Evolutionary conservation across 495 filamentous ascomycete genomes (phyloP), one percentile per base, ranked within the genome.

Genomic region (Hypoxylon subgilvum): DNA sequence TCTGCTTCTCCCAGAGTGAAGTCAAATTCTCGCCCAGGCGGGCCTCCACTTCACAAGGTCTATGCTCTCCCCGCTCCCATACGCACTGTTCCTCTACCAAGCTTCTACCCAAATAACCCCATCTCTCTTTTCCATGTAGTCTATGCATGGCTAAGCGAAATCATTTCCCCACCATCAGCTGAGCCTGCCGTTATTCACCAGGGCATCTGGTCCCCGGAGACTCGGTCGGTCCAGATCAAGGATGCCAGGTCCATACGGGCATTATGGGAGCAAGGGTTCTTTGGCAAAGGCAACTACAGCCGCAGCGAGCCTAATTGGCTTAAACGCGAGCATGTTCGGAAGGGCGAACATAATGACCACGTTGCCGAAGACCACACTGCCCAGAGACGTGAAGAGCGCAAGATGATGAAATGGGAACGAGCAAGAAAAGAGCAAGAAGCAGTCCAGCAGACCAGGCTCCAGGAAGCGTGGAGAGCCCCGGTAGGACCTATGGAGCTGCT

Each of bases 241-340:
- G 88, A 96, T 65, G 74, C 83, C 34, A 76, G 76, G 27, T 82
- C 89, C 1, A 86, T 95, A 40, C 82, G 87, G 30, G 88, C 86
- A 6, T 74, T 99, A 21, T 99, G 94, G 94, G 88, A 96, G 69
- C 86, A 90, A 68, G 94, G 94, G 1, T 97, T 97, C 73, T 99
- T 91, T 70, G 94, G 94, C 35, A 97, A 96, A 72, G 94, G 94
- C 40, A 91, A 76, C 47, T 78, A 97, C 54, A 96, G 92, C 71
- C 85, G 94, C 61, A 96, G 91, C 73, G 92, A 97, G 69, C 94
- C 93, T 2, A 91, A 84, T 49, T 99, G 94, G 94, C 71, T 97
- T 45, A 88, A 88, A 43, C 79, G 89, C 42, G 90, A 96, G 68
- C 89, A 88, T 66, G 83, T 83, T 43, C 81, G 85, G 53, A 78